A percentile compares a stretch with the other conserved stretches of the same genome.
Evolutionary conservation across 2,329 filamentous ascomycete genomes (phyloP).

Genomic region (Colletotrichum sp.): DNA sequence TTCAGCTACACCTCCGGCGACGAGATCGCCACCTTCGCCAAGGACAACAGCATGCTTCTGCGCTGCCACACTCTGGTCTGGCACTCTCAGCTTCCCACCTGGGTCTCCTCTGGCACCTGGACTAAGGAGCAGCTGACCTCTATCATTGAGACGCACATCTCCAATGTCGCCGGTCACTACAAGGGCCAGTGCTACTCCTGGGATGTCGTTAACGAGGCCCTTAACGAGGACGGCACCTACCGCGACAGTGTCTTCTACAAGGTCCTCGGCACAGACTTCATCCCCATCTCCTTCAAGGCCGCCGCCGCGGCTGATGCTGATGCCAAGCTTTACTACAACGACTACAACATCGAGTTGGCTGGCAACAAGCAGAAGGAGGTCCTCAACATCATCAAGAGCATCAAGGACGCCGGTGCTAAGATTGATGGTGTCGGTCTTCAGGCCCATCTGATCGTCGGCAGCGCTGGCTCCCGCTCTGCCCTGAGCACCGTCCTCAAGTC

Average conservation of each 20-base stretch:
- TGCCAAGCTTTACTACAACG: conserved; percentile 42
- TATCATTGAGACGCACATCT: conserved; percentile 57
- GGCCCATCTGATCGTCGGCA: conserved; percentile 51
- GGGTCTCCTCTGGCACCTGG: conserved; percentile 46
- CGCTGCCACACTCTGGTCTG: conserved; percentile 56
- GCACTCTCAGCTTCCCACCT: conserved; percentile 52
- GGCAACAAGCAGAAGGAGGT: conserved; percentile 59
- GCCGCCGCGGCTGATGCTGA: conserved; percentile 44
- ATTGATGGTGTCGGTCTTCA: conserved; percentile 61
- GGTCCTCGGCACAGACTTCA: conserved; percentile 49
- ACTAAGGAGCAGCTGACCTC: conserved; percentile 32
- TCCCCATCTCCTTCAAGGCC: conserved; percentile 49
- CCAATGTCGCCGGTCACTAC: conserved; percentile 48
- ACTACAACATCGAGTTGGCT: conserved; percentile 55
- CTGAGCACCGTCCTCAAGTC: conserved; percentile 53
- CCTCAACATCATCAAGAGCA: conserved; percentile 36
- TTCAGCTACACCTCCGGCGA: conserved; percentile 68
- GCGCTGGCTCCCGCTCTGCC: conserved; percentile 42
- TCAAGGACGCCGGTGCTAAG: conserved; percentile 43
- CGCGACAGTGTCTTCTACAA: conserved; percentile 43
- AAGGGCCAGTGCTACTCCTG: conserved; percentile 53
- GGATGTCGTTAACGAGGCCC: conserved; percentile 58
- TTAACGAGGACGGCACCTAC: conserved; percentile 47
- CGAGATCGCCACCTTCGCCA: conserved; percentile 50
- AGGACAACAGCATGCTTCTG: conserved; percentile 30